Conservation (phyloP, 805 yeast genomes). For the Starmerella sp. region DNA sequence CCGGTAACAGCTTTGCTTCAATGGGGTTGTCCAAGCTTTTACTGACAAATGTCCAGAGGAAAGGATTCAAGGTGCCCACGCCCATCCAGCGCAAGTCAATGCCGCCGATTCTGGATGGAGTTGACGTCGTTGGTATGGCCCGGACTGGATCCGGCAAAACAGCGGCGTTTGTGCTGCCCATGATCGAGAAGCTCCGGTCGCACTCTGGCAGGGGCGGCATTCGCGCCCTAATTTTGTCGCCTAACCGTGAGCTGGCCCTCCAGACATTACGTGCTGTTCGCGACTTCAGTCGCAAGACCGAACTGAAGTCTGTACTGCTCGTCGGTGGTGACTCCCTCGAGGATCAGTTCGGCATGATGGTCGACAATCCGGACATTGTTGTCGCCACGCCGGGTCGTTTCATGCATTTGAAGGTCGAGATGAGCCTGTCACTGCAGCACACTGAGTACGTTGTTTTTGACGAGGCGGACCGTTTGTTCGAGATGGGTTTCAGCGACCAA, state of each 20-base stretch:
- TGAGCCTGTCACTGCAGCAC: conserved; percentile 72
- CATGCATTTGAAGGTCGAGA: conserved; percentile 88
- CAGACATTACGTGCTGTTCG: conserved; percentile 84
- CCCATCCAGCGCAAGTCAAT: conserved; percentile 96
- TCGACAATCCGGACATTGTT: conserved; percentile 86
- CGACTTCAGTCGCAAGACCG: conserved; percentile 77
- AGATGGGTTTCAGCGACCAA: conserved; percentile 92
- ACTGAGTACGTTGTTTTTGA: conserved; percentile 90
- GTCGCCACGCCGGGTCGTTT: conserved; percentile 98
- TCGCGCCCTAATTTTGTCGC: conserved; percentile 80
- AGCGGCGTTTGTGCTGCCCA: conserved; percentile 88
- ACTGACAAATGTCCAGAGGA: conserved; percentile 57
- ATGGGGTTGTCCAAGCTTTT: conserved; percentile 74
- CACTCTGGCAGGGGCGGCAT: conserved; percentile 47
- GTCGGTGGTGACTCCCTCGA: conserved; percentile 99
- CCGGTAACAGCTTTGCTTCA: conserved; percentile 68
- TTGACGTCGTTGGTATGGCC: conserved; percentile 99
- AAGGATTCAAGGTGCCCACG: conserved; percentile 91
- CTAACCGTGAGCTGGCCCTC: conserved; percentile 90
- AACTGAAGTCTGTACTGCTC: conserved; percentile 63
- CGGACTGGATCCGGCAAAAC: conserved; percentile 99
- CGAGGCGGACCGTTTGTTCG: conserved; percentile 94
- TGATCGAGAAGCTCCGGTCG: conserved; percentile 43
- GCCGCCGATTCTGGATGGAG: conserved; percentile 72
- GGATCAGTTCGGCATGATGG: conserved; percentile 87